Evolutionary conservation across 768 basidiomycete genomes (phyloP).

Genomic region (Phanerochaete carnosa): DNA sequence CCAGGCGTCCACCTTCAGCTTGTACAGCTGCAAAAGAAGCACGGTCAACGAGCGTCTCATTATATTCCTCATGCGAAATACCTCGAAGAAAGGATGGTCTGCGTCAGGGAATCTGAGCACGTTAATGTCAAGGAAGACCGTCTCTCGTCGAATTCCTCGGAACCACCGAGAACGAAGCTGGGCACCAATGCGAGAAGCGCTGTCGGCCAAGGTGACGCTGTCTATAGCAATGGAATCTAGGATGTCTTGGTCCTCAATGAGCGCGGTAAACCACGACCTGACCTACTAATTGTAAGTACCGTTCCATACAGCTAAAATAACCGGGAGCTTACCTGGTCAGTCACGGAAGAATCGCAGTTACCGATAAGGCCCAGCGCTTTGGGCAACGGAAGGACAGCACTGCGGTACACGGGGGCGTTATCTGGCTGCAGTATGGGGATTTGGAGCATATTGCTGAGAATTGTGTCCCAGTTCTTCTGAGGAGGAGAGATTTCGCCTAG

Average conservation of each 20-base stretch:
- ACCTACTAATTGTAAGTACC: not conserved
- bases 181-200: not conserved
- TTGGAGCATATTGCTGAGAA: not conserved
- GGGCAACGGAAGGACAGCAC: not conserved
- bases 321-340: not conserved
- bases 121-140: not conserved
- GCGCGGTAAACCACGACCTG: not conserved
- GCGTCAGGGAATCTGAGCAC: not conserved
- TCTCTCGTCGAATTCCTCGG: not conserved
- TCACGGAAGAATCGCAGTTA: not conserved
- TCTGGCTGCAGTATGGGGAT: not conserved
- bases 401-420: not conserved
- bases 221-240: not conserved
- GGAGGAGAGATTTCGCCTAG: not conserved
- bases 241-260: not conserved
- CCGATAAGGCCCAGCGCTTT: not conserved
- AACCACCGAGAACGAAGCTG: not conserved
- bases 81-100: not conserved
- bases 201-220: not conserved
- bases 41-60: not conserved
- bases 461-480: not conserved
- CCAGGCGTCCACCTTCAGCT: not conserved
- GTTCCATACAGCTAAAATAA: not conserved
- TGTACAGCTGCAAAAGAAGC: not conserved
- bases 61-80: not conserved